Percentiles rank a stretch among this genome's conserved stretches.
Evolutionary conservation across 495 filamentous ascomycete species (phyloP).

Genomic region (Penicillium crystallinum): DNA sequence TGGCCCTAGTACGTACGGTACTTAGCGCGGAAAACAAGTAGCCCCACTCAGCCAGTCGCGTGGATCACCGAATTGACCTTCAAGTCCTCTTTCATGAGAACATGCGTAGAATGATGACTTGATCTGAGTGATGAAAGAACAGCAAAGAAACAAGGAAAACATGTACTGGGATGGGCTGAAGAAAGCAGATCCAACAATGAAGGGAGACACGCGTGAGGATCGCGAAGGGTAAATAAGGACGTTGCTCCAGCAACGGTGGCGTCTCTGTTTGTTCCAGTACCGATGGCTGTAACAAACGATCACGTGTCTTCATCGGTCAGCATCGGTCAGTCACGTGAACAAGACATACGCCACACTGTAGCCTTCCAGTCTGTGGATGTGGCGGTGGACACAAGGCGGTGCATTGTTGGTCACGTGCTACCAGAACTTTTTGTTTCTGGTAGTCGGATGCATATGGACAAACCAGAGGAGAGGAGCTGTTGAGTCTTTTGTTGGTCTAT

Average conservation of each 20-base stretch:
- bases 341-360: background rate
- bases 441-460: background rate
- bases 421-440: constrained; percentile 21
- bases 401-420: constrained; percentile 9
- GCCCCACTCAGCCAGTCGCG: constrained; percentile 42
- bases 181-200: constrained; percentile 23
- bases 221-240: constrained; percentile 14
- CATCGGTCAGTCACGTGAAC: background rate
- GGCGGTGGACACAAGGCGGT: constrained; percentile 5
- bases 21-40: constrained; percentile 42
- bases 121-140: constrained; percentile 5
- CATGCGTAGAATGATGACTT: background rate
- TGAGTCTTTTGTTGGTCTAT: constrained; percentile 1
- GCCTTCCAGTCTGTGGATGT: no score
- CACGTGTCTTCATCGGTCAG: background rate
- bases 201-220: constrained; percentile 19
- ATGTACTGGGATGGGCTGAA: background rate
- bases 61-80: constrained; percentile 11
- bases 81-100: background rate
- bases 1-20: constrained; percentile 39
- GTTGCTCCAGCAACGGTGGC: constrained; percentile 17
- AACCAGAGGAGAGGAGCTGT: constrained; percentile 10
- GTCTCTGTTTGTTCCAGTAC: background rate
- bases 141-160: constrained; percentile 9
- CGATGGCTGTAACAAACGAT: background rate